These are phyloP conservation scores for Miscanthus sacchariflorus DNA, from an alignment of 202 grass and related monocot genomes.

Conservation along the genomic window DNA sequence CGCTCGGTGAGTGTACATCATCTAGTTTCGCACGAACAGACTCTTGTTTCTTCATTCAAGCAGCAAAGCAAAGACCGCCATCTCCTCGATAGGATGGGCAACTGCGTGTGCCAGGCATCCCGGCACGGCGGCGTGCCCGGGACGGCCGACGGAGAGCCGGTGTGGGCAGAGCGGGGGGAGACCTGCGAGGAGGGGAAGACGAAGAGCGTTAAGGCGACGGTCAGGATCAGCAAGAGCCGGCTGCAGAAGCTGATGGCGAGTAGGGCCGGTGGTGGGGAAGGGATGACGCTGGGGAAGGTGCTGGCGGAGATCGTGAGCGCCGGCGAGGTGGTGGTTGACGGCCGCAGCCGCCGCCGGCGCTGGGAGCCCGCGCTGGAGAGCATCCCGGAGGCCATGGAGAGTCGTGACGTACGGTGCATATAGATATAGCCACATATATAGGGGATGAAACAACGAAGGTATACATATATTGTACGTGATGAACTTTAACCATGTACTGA, in stretches of 20 bases:
- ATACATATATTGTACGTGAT: too few relatives aligned
- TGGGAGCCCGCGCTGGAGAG: slow-evolving; percentile 56
- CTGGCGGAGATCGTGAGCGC: slow-evolving; percentile 27
- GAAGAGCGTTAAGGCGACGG: slow-evolving; percentile 42
- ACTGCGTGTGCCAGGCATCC: slow-evolving; percentile 42
- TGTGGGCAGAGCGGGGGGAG: neutral
- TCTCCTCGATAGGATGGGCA: slow-evolving; percentile 37
- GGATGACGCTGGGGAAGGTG: slow-evolving; percentile 15
- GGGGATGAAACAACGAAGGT: too few relatives aligned
- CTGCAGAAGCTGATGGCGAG: slow-evolving; percentile 51
- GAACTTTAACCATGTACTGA: too few relatives aligned
- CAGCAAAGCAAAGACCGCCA: neutral
- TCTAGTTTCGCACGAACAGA: too few relatives aligned
- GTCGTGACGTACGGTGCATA: neutral
- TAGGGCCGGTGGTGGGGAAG: neutral
- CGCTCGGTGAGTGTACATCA: too few relatives aligned
- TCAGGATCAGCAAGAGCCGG: slow-evolving; percentile 57
- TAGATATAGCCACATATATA: too few relatives aligned
- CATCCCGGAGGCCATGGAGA: slow-evolving; percentile 41
- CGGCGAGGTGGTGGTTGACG: neutral
- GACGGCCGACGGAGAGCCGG: neutral
- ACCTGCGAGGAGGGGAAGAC: slow-evolving; percentile 1
- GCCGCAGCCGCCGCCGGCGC: neutral
- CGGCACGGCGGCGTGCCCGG: slow-evolving; percentile 21
- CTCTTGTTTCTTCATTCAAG: neutral